A percentile compares a stretch with the other conserved stretches of the same genome.
These are phyloP conservation scores for Scedosporium dehoogii DNA, from an alignment of 2,329 filamentous ascomycete genomes.

Conservation along the genomic window DNA sequence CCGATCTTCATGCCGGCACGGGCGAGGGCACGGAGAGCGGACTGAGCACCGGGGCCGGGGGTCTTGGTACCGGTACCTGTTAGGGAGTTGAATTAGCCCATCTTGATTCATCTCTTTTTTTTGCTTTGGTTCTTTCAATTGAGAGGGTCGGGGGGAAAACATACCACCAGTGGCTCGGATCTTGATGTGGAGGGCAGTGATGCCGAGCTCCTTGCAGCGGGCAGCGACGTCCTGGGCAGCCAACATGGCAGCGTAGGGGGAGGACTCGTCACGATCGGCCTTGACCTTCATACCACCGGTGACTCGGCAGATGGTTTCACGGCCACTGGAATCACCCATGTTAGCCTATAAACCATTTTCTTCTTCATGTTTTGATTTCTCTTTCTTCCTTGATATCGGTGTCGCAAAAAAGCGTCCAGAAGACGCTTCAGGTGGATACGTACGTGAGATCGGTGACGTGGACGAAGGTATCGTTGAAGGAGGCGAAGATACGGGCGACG, in stretches of 20 bases:
- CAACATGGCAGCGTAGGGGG: conserved; percentile 99
- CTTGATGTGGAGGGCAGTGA: conserved; percentile 99
- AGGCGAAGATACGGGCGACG: conserved; percentile 96
- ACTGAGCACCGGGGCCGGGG: conserved; percentile 97
- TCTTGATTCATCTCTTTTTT: background rate
- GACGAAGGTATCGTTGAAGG: conserved; percentile 89
- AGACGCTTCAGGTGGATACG: conserved; percentile 25
- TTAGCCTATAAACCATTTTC: conserved; percentile 43
- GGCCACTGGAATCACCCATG: conserved; percentile 75
- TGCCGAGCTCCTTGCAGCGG: conserved; percentile 64
- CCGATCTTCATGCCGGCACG: conserved; percentile 99
- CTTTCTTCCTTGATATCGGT: background rate
- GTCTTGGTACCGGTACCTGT: conserved; percentile 98
- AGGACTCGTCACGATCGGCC: conserved; percentile 99
- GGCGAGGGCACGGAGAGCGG: conserved; percentile 94
- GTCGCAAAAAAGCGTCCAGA: background rate
- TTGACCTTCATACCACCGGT: conserved; percentile 99
- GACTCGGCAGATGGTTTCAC: conserved; percentile 99
- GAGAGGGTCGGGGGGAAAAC: conserved; percentile 18
- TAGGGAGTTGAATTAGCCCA: conserved; percentile 2
- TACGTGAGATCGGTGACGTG: conserved; percentile 98
- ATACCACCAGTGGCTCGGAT: conserved; percentile 97
- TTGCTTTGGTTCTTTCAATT: background rate
- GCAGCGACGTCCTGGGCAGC: conserved; percentile 95
- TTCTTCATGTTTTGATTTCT: conserved; percentile 15